A percentile compares a stretch with the other conserved stretches of the same genome.
phyloP scores from a whole-genome alignment of 768 basidiomycete species.

The Trametes villosa region DNA sequence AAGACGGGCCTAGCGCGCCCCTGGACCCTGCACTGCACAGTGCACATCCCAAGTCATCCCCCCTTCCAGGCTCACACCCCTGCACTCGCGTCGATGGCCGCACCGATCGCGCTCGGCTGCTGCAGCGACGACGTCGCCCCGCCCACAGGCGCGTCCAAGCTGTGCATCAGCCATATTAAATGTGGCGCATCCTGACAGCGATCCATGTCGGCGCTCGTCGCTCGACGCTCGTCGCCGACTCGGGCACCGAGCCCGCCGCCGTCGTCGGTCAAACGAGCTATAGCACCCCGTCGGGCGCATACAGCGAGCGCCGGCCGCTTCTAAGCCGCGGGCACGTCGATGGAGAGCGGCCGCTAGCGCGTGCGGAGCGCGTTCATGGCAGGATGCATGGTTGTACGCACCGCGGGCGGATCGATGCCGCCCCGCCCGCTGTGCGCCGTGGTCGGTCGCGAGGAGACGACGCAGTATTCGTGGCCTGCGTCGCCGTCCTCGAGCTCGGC shows the following conservation, averaged over 20 bases:
- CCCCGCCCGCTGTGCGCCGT: neutral
- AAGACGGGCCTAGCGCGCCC: constrained; percentile 12
- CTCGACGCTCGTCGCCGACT: too few species aligned
- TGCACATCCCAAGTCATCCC: too few species aligned
- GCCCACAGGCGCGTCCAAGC: neutral
- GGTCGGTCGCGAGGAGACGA: neutral
- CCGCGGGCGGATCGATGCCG: too few species aligned
- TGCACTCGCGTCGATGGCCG: neutral
- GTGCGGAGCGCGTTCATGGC: too few species aligned
- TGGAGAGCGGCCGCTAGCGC: too few species aligned
- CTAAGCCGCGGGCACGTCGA: too few species aligned
- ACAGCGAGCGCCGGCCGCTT: too few species aligned
- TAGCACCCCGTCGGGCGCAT: too few species aligned
- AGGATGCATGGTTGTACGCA: too few species aligned
- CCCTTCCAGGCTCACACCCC: neutral
- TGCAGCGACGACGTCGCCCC: neutral
- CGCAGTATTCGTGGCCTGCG: neutral
- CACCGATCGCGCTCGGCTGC: constrained; percentile 3
- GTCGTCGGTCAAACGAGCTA: too few species aligned
- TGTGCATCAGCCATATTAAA: constrained; percentile 11
- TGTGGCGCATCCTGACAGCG: constrained; percentile 11
- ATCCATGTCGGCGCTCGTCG: constrained; percentile 5
- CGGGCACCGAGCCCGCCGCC: too few species aligned
- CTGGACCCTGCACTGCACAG: neutral
- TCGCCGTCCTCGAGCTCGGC: neutral